Conservation (phyloP, 2,329 filamentous ascomycete genomes). For the Stemphylium vesicarium region DNA sequence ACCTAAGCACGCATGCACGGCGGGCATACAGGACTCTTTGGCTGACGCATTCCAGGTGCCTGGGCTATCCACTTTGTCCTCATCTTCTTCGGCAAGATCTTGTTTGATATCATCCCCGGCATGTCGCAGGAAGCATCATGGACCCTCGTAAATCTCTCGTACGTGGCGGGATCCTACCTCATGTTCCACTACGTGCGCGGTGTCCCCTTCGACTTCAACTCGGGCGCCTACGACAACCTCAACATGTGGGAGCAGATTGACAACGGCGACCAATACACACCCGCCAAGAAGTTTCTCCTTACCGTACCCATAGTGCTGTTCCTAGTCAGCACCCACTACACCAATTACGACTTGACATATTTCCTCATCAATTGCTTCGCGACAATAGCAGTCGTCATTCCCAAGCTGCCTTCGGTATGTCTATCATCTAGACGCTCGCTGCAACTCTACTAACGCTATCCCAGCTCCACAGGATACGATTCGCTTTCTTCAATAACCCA, state of each 20-base stretch:
- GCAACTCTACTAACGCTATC: slow-evolving; percentile 10
- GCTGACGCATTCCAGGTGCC: slow-evolving; percentile 68
- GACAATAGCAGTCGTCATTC: slow-evolving; percentile 89
- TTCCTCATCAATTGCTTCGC: slow-evolving; percentile 98
- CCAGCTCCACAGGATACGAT: slow-evolving; percentile 49
- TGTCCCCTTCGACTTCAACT: slow-evolving; percentile 98
- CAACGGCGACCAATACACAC: slow-evolving; percentile 97
- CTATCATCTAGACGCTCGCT: neutral
- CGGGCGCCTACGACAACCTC: slow-evolving; percentile 96
- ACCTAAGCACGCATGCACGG: neutral
- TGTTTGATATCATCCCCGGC: slow-evolving; percentile 95
- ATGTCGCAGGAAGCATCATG: slow-evolving; percentile 98
- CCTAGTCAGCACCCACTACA: slow-evolving; percentile 97
- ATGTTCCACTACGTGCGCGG: slow-evolving; percentile 99
- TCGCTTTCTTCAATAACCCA: slow-evolving; percentile 48
- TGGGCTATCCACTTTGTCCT: slow-evolving; percentile 98
- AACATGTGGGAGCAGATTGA: slow-evolving; percentile 99
- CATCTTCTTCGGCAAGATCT: slow-evolving; percentile 89
- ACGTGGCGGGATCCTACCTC: slow-evolving; percentile 98
- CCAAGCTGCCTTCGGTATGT: slow-evolving; percentile 93
- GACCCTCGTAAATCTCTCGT: slow-evolving; percentile 98
- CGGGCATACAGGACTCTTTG: neutral
- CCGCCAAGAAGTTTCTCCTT: slow-evolving; percentile 96
- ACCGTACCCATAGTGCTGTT: slow-evolving; percentile 94
- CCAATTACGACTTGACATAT: slow-evolving; percentile 95